These are phyloP conservation scores for Dictyophora rubrovolvata DNA, from an alignment of 768 basidiomycete genomes.

Conservation along the genomic window DNA sequence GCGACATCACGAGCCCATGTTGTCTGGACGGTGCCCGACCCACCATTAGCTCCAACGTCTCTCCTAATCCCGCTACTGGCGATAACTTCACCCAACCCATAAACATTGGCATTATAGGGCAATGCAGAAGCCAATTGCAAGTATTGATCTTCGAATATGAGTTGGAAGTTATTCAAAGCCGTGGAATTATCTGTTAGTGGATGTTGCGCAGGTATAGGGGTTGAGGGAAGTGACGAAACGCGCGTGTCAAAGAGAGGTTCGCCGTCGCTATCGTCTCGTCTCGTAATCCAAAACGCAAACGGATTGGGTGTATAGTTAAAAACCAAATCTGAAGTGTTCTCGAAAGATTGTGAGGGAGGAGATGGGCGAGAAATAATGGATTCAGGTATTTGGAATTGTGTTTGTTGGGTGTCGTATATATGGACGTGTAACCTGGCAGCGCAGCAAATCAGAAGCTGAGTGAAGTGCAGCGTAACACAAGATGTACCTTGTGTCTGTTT, in stretches of 20 bases:
- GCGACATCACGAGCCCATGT: conserved; percentile 55
- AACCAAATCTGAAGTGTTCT: conserved; percentile 44
- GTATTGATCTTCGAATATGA: conserved; percentile 76
- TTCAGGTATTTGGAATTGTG: conserved; percentile 59
- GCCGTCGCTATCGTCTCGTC: conserved; percentile 44
- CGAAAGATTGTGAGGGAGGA: conserved; percentile 25
- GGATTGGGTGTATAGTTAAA: conserved; percentile 59
- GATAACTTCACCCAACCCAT: conserved; percentile 68
- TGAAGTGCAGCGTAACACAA: background rate
- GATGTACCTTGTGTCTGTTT: conserved; percentile 39
- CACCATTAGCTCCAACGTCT: conserved; percentile 41
- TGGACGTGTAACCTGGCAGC: conserved; percentile 50
- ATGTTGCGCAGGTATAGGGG: conserved; percentile 50
- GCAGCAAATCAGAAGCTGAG: background rate
- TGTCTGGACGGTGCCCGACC: conserved; percentile 50
- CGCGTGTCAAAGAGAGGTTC: conserved; percentile 65
- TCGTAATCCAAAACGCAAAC: conserved; percentile 75
- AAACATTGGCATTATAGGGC: conserved; percentile 59
- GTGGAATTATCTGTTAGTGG: conserved; percentile 36
- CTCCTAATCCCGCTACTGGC: conserved; percentile 61
- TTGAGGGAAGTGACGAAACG: conserved; percentile 44
- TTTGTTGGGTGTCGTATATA: conserved; percentile 47
- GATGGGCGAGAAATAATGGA: conserved; percentile 32
- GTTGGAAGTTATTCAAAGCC: conserved; percentile 50
- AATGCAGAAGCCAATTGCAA: conserved; percentile 65